Evolutionary conservation across 75 land plant genomes (phyloP).

Genomic region (Sequoiadendron giganteum): DNA sequence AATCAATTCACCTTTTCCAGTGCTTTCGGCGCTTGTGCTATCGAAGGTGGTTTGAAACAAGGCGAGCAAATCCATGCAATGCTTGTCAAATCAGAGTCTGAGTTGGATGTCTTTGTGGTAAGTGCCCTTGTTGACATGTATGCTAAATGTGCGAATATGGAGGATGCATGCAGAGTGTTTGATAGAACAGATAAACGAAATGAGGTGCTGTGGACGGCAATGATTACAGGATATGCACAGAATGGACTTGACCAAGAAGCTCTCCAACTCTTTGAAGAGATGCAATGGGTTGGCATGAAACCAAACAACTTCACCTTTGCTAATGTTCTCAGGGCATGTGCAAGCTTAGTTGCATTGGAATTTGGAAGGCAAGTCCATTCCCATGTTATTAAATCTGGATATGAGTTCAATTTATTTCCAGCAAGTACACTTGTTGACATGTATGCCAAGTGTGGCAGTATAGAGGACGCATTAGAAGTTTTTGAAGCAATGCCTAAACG

Average conservation of each 20-base stretch:
- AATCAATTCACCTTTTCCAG: slow-evolving; percentile 36
- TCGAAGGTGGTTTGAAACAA: slow-evolving; percentile 24
- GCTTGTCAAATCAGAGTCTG: slow-evolving; percentile 26
- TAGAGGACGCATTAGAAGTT: background rate
- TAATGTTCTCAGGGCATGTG: slow-evolving; percentile 32
- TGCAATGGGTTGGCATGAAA: slow-evolving; percentile 12
- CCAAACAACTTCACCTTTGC: slow-evolving; percentile 24
- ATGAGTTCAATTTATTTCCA: background rate
- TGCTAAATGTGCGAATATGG: slow-evolving; percentile 26
- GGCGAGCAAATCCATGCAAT: slow-evolving; percentile 39
- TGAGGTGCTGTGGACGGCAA: slow-evolving; percentile 23
- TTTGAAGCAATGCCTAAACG: background rate
- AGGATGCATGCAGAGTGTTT: slow-evolving; percentile 30
- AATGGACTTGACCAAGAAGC: slow-evolving; percentile 25
- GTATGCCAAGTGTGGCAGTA: slow-evolving; percentile 18
- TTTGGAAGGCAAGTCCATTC: slow-evolving; percentile 52
- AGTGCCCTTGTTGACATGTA: slow-evolving; percentile 52
- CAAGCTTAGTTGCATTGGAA: slow-evolving; percentile 25
- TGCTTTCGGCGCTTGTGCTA: slow-evolving; percentile 35
- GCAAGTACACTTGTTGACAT: slow-evolving; percentile 5
- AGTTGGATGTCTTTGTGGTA: slow-evolving; percentile 20
- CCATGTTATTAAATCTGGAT: slow-evolving; percentile 19
- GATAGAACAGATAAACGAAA: slow-evolving; percentile 30
- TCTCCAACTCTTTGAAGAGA: slow-evolving; percentile 12
- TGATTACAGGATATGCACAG: slow-evolving; percentile 30